A percentile compares a stretch with the other conserved stretches of the same genome.
phyloP scores from a whole-genome alignment of 805 yeast species.

The Blastobotrys peoriensis region DNA sequence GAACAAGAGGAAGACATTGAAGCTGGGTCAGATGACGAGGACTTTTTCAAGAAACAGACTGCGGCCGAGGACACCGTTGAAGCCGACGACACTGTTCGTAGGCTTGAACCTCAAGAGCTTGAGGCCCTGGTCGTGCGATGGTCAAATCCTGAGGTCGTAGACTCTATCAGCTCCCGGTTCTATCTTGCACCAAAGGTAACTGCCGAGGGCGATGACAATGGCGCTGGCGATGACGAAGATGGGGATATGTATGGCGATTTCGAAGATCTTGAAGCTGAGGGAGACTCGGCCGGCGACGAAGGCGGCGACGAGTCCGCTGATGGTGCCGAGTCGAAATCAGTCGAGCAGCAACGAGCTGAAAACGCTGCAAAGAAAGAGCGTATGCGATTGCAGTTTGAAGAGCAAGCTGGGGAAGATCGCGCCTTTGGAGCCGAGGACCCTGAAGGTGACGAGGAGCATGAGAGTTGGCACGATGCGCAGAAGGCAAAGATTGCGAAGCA shows the following conservation, averaged over 20 bases:
- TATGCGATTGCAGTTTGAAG: slow-evolving; percentile 83
- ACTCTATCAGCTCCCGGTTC: slow-evolving; percentile 19
- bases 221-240: slow-evolving; percentile 27
- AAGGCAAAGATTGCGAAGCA: slow-evolving; percentile 97
- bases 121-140: slow-evolving; percentile 17
- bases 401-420: slow-evolving; percentile 62
- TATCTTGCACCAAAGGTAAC: slow-evolving; percentile 15
- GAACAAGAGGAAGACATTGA: slow-evolving; percentile 22
- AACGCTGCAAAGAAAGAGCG: slow-evolving; percentile 90
- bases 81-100: slow-evolving; percentile 7
- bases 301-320: slow-evolving; percentile 33
- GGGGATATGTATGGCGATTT: slow-evolving; percentile 37
- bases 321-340: slow-evolving; percentile 37
- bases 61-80: slow-evolving; percentile 17
- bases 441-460: slow-evolving; percentile 65
- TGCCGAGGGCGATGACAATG: slow-evolving; percentile 23
- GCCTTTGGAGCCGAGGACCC: slow-evolving; percentile 75
- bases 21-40: slow-evolving; percentile 29
- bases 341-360: slow-evolving; percentile 68
- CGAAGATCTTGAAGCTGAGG: slow-evolving; percentile 36
- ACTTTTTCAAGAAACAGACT: slow-evolving; percentile 22
- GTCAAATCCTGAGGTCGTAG: slow-evolving; percentile 17
- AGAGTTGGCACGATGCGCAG: slow-evolving; percentile 96
- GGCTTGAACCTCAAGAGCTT: slow-evolving; percentile 7
- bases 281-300: slow-evolving; percentile 26